Evolutionary conservation across 331 rosid genomes (phyloP).

Genomic region (Phaseolus coccineus): DNA sequence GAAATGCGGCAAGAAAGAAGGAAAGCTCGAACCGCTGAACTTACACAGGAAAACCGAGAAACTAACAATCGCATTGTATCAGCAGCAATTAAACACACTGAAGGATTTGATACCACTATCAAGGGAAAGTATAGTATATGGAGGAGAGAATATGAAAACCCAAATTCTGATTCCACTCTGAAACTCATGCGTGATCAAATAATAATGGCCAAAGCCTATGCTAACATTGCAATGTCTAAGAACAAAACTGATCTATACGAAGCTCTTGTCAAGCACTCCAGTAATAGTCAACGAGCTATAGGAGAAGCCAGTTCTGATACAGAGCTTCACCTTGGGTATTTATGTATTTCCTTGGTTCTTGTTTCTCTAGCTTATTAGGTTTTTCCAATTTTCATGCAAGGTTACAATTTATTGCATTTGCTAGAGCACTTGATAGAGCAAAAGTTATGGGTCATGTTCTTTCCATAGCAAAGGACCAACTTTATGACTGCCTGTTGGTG

Average conservation of each 20-base stretch:
- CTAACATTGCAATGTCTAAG: constrained; percentile 81
- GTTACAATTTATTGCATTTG: constrained; percentile 51
- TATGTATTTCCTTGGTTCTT: constrained; percentile 35
- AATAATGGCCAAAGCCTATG: constrained; percentile 91
- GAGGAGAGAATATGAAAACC: constrained; percentile 89
- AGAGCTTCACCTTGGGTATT: constrained; percentile 90
- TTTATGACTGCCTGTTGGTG: constrained; percentile 77
- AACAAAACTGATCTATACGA: constrained; percentile 68
- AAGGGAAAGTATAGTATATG: constrained; percentile 92
- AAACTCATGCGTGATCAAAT: constrained; percentile 96
- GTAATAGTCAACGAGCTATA: constrained; percentile 71
- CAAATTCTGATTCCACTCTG: constrained; percentile 90
- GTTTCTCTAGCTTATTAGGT: constrained; percentile 35
- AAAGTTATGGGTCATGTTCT: constrained; percentile 92
- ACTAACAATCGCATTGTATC: constrained; percentile 63
- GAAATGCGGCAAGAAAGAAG: constrained; percentile 80
- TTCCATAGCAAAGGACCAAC: constrained; percentile 82
- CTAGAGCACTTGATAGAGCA: constrained; percentile 87
- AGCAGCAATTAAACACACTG: constrained; percentile 76
- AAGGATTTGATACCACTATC: constrained; percentile 62
- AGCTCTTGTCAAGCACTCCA: constrained; percentile 69
- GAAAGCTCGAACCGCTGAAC: constrained; percentile 68
- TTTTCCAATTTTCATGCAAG: constrained; percentile 44
- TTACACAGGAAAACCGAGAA: constrained; percentile 70
- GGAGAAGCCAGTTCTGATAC: constrained; percentile 85